phyloP scores from a whole-genome alignment of 306 rosid species.

The Sicyos baderoa region DNA sequence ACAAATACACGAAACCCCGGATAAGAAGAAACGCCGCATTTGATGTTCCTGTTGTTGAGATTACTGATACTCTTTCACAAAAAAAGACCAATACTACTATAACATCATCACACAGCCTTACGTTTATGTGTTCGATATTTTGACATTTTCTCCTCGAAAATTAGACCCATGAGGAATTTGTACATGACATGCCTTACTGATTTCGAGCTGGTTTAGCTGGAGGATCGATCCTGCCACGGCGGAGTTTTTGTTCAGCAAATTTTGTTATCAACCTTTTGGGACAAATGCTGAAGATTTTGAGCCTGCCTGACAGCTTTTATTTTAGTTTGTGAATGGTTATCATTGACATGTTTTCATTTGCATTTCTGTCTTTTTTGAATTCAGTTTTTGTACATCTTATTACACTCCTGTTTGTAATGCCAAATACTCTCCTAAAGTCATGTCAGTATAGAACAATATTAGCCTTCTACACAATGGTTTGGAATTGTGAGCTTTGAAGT shows the following conservation, averaged over 20 bases:
- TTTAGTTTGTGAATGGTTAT: slow-evolving; percentile 10
- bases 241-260: background rate
- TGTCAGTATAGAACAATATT: slow-evolving; percentile 5
- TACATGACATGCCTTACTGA: background rate
- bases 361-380: background rate
- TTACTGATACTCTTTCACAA: background rate
- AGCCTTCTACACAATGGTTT: background rate
- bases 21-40: slow-evolving; percentile 63
- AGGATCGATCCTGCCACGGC: slow-evolving; percentile 9
- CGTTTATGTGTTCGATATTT: background rate
- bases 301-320: background rate
- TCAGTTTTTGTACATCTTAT: background rate
- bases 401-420: slow-evolving; percentile 1
- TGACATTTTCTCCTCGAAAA: slow-evolving; percentile 1
- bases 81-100: background rate
- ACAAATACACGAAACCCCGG: slow-evolving; percentile 77
- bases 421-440: background rate
- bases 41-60: slow-evolving; percentile 1
- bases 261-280: slow-evolving; percentile 6
- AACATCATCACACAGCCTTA: background rate
- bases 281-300: slow-evolving; percentile 10
- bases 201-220: slow-evolving; percentile 10
- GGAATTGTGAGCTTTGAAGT: background rate
- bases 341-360: slow-evolving; percentile 9
- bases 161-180: slow-evolving; percentile 8